These are phyloP conservation scores for Miscanthus lutarioriparius DNA, from an alignment of 176 grass and related monocot genomes.

Conservation along the genomic window DNA sequence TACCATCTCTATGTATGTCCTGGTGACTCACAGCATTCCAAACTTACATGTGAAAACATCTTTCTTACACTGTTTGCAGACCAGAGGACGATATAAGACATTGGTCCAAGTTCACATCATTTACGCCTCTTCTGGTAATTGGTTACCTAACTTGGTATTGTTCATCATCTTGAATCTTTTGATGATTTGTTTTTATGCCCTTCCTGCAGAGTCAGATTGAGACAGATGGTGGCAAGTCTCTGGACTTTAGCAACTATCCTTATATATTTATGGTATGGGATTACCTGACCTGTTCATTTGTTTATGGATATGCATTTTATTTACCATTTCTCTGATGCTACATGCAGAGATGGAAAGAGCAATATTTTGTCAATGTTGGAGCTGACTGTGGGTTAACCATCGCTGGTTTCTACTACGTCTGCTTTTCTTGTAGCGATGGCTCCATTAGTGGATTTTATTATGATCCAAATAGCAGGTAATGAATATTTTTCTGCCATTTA, in stretches of 20 bases:
- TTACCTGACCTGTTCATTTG: constrained; percentile 9
- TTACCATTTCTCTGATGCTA: constrained; percentile 22
- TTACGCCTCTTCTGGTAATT: constrained; percentile 80
- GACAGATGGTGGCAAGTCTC: constrained; percentile 78
- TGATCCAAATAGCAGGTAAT: constrained; percentile 97
- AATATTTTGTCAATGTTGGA: constrained; percentile 97
- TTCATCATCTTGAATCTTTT: constrained; percentile 19
- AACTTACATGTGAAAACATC: constrained; percentile 25
- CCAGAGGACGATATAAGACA: constrained; percentile 93
- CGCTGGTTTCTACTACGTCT: constrained; percentile 96
- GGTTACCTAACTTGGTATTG: constrained; percentile 15
- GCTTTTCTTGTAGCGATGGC: constrained; percentile 95
- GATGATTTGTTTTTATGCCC: constrained; percentile 20
- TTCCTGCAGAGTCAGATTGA: constrained; percentile 78
- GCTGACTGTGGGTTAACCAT: constrained; percentile 92
- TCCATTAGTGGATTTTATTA: constrained; percentile 96
- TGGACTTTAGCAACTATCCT: constrained; percentile 91
- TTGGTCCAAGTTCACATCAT: constrained; percentile 93
- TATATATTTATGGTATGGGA: constrained; percentile 91
- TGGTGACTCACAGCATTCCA: neutral
- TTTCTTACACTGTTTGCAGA: constrained; percentile 53
- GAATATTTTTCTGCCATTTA: neutral
- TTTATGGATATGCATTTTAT: neutral
- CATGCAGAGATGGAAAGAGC: constrained; percentile 98
- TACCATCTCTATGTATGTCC: constrained; percentile 14